Conservation (phyloP, 306 rosid genomes). For the Cucurbita ficifolia region DNA sequence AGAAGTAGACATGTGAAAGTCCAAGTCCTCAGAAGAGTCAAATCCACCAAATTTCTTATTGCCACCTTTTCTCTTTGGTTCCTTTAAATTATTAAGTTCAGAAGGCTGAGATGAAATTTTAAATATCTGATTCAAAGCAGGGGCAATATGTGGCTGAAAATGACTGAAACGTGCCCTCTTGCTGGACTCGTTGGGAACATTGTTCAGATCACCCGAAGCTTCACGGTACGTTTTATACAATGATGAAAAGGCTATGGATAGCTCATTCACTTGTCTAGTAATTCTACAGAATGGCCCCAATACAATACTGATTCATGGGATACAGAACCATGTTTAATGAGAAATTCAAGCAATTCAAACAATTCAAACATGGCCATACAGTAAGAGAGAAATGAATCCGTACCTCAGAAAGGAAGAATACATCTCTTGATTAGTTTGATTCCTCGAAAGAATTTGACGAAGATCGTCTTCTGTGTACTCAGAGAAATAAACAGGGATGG, state of each 20-base stretch:
- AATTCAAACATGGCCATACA: conserved; percentile 4
- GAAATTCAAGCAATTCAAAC: conserved; percentile 5
- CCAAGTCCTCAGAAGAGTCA: conserved; percentile 41
- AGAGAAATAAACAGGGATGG: conserved; percentile 53
- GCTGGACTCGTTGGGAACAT: conserved; percentile 51
- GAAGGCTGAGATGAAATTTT: conserved; percentile 39
- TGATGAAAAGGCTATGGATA: conserved; percentile 44
- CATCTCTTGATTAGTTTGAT: conserved; percentile 51
- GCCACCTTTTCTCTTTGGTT: conserved; percentile 34
- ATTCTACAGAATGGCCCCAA: conserved; percentile 56
- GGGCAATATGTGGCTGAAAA: conserved; percentile 46
- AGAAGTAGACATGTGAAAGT: conserved; percentile 72
- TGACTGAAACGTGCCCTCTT: conserved; percentile 40
- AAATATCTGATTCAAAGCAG: conserved; percentile 64
- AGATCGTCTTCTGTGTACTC: conserved; percentile 66
- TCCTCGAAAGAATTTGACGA: conserved; percentile 42
- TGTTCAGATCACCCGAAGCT: conserved; percentile 36
- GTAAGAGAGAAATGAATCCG: conserved; percentile 6
- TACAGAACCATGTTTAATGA: conserved; percentile 6
- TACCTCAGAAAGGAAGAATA: conserved; percentile 76
- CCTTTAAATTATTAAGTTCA: conserved; percentile 30
- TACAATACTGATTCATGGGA: conserved; percentile 37
- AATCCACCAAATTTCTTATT: conserved; percentile 23
- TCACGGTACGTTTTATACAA: conserved; percentile 51
- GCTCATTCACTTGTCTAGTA: conserved; percentile 60